Base-by-base conservation (phyloP, 805 yeast genomes). In the Starmerella roubikii region DNA sequence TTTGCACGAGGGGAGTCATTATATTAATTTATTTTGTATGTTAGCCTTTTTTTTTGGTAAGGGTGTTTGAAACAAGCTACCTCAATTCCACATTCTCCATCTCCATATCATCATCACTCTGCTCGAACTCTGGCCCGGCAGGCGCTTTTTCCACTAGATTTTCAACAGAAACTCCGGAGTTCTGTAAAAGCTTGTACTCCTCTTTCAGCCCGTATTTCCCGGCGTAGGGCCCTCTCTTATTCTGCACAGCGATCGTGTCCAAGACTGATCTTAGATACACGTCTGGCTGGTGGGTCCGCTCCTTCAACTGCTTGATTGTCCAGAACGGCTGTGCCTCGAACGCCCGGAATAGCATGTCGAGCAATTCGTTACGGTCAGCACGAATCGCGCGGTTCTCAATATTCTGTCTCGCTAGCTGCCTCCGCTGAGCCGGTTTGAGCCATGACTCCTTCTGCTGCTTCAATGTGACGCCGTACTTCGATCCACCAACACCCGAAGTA, bases 321-420 rank as follows among this genome's bases (percentile, higher is more conserved):
- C 98, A 91, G 60, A 86, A 91, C 56, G 88, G 96, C 58, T 80
- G 84, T 57, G 86, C 93, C 59, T 85, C 95, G 60, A 91, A 91
- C 52, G 88, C 66, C 50, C 79, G 71, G 72, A 91, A 91, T 50
- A 91, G 64, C 49, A 82, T 63, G 59, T 86, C 95, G 68, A 88
- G 71, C 41, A 91, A 70, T 47, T 85, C 96, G 57, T 81, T 83
- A 64, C 82, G 76, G 28, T 94, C 94, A 78, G 91, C 82, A 57
- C 98, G 74, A 48, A 81, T 83, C 25, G 96, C 93, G 55, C 93
- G 78, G 37, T 91, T 93, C 49, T 82, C 93, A 18, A 66, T 60
- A 10, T 65, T 64, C n/a, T 65, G 65, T 39, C 54, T 54, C 32
- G 52, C 50, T 25, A 47, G 34, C 30, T 56, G 60, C 31, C 52